These are phyloP conservation scores for Sphagnum fallax DNA, from an alignment of 228 moss, liverwort and hornwort genomes.

Conservation along the genomic window DNA sequence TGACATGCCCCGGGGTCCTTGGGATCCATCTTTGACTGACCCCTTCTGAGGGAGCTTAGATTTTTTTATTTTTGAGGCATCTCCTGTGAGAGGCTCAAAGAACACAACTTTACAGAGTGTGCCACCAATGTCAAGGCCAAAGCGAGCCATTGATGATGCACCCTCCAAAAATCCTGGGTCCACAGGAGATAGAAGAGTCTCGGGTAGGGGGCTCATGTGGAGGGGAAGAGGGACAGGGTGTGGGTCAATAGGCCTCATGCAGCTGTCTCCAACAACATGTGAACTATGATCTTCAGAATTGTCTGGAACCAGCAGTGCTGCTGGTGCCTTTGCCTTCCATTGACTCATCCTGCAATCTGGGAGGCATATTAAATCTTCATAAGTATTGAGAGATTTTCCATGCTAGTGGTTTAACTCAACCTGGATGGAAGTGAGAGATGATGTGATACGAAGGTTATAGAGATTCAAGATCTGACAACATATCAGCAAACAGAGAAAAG, in stretches of 20 bases:
- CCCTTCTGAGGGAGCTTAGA: conserved; percentile 21
- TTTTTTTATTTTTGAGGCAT: conserved; percentile 3
- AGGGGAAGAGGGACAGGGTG: conserved; percentile 13
- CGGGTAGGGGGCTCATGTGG: conserved; percentile 38
- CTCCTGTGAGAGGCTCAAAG: conserved; percentile 47
- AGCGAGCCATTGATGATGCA: conserved; percentile 57
- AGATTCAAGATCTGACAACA: too few species aligned
- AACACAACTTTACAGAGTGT: conserved; percentile 88
- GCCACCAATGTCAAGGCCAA: conserved; percentile 86
- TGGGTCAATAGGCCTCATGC: background rate
- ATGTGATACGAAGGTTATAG: too few species aligned
- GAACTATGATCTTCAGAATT: conserved; percentile 1
- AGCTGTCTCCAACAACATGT: background rate
- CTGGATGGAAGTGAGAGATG: too few species aligned
- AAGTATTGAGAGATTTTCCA: too few species aligned
- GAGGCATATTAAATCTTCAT: too few species aligned
- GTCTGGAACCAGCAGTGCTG: conserved; percentile 32
- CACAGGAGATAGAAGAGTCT: conserved; percentile 41
- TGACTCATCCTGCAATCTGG: conserved; percentile 29
- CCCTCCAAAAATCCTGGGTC: conserved; percentile 61
- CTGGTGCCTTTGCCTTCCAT: conserved; percentile 48
- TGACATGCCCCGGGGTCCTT: background rate
- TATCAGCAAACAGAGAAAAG: too few species aligned
- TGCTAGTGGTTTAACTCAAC: too few species aligned
- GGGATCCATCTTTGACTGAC: conserved; percentile 2